Base-by-base conservation (phyloP, 139 green algal species). In the Mesotaenium endlicherianum region DNA sequence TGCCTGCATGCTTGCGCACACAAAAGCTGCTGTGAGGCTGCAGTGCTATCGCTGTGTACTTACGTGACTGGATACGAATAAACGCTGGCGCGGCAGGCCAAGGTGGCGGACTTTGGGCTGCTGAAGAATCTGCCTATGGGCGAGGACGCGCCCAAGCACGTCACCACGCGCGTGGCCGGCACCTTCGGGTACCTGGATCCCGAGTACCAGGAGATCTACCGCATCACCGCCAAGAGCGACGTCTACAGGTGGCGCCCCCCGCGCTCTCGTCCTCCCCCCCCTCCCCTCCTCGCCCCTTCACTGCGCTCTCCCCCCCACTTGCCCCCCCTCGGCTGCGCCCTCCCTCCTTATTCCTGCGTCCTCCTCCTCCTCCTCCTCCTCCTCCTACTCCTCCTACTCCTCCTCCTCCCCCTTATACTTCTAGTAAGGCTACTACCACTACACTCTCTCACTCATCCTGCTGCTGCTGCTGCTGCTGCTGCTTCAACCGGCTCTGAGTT, bases 171-270 rank as follows among this genome's bases (percentile, higher is more conserved):
- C n/a, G 79, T 86, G 69, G 47, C 44, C 8, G 79, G 79, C 41
- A 86, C 44, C 17, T 40, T 82, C 0, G 79, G 79, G 41, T 86
- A 86, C 45, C 68, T 86, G 69, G 79, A 86, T 30, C 79, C 79
- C 2, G 79, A 80, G 79, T 86, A 86, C 69, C 75, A 81, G 17
- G 59, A 84, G 58, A 76, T 41, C 14, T 68, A 42, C 31, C 42
- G 59, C 16, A 41, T 76, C 36, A 84, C 77, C 16, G 31, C 60
- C 34, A 84, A 84, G 58, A 81, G 60, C 38, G 77, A 84, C 41
- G 77, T 84, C 1, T 84, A 84, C 77, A 72, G 60, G 60, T 72
- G 43, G 26, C 20, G 50, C 50, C 50, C 20, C 26, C 50, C 26
- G 50, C n/a, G n/a, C n/a, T n/a, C n/a, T n/a, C n/a, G n/a, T n/a